Conservation (phyloP, 352 stramenopile species). For the Phytophthora pini region DNA sequence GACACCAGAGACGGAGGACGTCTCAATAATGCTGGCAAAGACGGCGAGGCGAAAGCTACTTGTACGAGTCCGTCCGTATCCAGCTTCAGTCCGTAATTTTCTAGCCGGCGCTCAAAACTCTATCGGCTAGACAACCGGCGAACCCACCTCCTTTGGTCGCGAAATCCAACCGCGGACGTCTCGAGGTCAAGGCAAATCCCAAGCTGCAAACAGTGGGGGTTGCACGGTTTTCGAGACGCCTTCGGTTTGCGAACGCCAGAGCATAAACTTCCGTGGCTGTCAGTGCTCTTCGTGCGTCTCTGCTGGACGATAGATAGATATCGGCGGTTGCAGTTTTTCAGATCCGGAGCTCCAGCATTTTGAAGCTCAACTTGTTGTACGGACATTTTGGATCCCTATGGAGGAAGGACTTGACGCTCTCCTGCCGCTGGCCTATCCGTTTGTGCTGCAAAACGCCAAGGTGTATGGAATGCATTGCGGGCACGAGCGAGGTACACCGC, state of each 20-base stretch:
- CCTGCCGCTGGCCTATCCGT: too few species aligned
- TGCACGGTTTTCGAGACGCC: background rate
- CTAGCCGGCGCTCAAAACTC: background rate
- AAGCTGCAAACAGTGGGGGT: background rate
- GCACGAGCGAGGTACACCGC: too few species aligned
- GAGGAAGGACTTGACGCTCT: too few species aligned
- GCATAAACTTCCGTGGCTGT: background rate
- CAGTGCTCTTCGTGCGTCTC: too few species aligned
- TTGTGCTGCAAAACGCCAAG: too few species aligned
- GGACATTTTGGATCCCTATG: too few species aligned
- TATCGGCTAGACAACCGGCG: background rate
- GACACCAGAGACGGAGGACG: constrained; percentile 8
- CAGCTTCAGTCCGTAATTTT: background rate
- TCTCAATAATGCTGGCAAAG: constrained; percentile 2
- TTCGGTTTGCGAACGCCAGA: background rate
- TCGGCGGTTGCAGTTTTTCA: too few species aligned
- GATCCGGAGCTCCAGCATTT: too few species aligned
- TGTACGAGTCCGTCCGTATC: background rate
- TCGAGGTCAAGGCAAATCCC: background rate
- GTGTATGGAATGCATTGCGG: too few species aligned
- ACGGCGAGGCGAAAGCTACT: background rate
- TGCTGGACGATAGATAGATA: too few species aligned
- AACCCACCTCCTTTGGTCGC: background rate
- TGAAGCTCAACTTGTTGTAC: too few species aligned
- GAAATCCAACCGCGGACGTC: background rate